phyloP scores from a whole-genome alignment of 108 stramenopile species.

The Nannochloropsis oceanica region DNA sequence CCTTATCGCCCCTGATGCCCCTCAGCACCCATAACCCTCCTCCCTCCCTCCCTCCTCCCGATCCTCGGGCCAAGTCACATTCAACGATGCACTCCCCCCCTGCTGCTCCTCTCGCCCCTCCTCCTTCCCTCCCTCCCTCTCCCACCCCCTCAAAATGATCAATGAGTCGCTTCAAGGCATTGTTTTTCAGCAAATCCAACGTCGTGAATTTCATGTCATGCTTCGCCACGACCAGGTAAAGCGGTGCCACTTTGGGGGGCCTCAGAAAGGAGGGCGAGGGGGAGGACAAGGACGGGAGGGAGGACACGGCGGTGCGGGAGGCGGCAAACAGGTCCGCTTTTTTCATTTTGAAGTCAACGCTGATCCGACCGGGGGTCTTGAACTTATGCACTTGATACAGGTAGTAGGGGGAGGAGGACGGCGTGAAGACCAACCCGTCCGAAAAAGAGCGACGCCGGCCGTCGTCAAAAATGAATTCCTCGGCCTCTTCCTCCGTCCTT shows the following conservation, averaged over 20 bases:
- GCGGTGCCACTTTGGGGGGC: not conserved
- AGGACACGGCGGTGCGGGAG: not conserved
- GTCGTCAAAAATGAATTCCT: not conserved
- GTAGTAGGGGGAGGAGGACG: not conserved
- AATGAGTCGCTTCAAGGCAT: not conserved
- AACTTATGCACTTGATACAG: conserved; percentile 4
- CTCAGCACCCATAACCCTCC: not conserved
- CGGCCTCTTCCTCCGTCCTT: not conserved
- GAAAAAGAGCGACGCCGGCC: not conserved
- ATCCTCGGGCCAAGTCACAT: not conserved
- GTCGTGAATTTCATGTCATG: not conserved
- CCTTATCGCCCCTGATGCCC: not conserved
- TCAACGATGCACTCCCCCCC: conserved; percentile 1
- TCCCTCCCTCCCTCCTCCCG: not conserved
- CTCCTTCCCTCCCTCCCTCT: not conserved
- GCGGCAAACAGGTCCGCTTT: not conserved
- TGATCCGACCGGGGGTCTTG: conserved; percentile 1
- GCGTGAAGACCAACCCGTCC: conserved; percentile 10
- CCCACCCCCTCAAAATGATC: not conserved
- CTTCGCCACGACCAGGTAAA: not conserved
- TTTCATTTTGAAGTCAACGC: not conserved
- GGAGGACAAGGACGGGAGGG: too few species aligned
- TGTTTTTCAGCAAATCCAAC: not conserved
- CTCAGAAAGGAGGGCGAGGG: too few species aligned
- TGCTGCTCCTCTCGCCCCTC: not conserved